A percentile compares a stretch with the other conserved stretches of the same genome.
Evolutionary conservation across 2,329 filamentous ascomycete genomes (phyloP).

Genomic region (Drechmeria coniospora): DNA sequence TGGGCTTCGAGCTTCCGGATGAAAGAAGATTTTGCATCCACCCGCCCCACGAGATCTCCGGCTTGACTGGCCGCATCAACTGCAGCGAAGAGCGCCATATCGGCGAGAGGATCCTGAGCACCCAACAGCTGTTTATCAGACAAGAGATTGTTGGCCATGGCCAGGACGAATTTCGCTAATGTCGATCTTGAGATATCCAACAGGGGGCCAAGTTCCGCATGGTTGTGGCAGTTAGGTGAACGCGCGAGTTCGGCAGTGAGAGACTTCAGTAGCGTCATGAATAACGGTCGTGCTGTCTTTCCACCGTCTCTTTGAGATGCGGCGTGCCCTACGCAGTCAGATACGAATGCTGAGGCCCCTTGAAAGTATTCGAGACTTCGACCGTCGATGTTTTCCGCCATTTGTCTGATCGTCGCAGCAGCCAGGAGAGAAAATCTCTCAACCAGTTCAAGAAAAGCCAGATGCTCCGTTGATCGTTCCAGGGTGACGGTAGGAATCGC

Average conservation of each 20-base stretch:
- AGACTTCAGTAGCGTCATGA: slow-evolving; percentile 20
- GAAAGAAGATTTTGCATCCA: slow-evolving; percentile 15
- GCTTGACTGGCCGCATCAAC: slow-evolving; percentile 15
- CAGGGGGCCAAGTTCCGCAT: slow-evolving; percentile 10
- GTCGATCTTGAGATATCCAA: slow-evolving; percentile 10
- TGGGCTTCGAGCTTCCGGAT: slow-evolving; percentile 20
- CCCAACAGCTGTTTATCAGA: slow-evolving; percentile 15
- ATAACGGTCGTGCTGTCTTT: slow-evolving; percentile 10
- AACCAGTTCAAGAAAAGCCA: slow-evolving; percentile 16
- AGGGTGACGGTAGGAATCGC: slow-evolving; percentile 13
- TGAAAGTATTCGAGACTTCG: slow-evolving; percentile 25
- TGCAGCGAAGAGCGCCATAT: slow-evolving; percentile 17
- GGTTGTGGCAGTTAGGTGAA: slow-evolving; percentile 12
- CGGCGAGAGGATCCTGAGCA: slow-evolving; percentile 7
- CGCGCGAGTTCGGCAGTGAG: slow-evolving; percentile 14
- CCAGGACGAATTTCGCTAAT: slow-evolving; percentile 13
- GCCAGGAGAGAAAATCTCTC: slow-evolving; percentile 17
- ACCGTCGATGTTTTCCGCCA: slow-evolving; percentile 26
- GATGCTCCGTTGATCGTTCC: slow-evolving; percentile 10
- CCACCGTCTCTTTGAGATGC: background rate
- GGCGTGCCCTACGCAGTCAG: slow-evolving; percentile 8
- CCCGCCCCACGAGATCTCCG: slow-evolving; percentile 8
- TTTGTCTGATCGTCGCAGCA: slow-evolving; percentile 22
- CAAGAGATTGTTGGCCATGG: slow-evolving; percentile 12
- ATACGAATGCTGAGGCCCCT: slow-evolving; percentile 12